Evolutionary conservation across 768 basidiomycete genomes (phyloP).

Genomic region (Boletus insuetus): DNA sequence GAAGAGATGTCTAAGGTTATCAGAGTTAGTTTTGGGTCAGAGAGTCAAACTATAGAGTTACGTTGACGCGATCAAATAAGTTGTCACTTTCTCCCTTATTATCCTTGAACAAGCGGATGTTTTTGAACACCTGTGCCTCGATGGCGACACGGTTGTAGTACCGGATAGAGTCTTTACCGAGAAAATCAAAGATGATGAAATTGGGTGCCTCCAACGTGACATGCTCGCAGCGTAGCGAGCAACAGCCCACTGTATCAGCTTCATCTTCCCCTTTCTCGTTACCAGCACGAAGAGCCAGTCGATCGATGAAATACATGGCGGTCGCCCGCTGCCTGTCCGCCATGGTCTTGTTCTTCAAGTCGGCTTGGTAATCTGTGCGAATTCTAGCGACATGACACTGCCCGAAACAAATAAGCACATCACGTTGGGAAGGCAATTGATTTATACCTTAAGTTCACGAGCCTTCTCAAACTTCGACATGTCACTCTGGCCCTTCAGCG

Average conservation of each 20-base stretch:
- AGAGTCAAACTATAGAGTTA: constrained; percentile 30
- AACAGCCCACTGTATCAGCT: constrained; percentile 98
- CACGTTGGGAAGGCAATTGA: background rate
- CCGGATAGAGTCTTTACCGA: constrained; percentile 98
- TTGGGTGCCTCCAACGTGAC: constrained; percentile 88
- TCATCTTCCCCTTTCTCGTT: constrained; percentile 99
- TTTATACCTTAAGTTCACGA: constrained; percentile 82
- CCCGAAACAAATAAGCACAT: constrained; percentile 3
- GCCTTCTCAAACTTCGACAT: constrained; percentile 98
- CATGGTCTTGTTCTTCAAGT: constrained; percentile 90
- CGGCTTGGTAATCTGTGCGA: constrained; percentile 80
- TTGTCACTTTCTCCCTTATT: constrained; percentile 86
- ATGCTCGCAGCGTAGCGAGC: constrained; percentile 95
- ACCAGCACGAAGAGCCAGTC: constrained; percentile 94
- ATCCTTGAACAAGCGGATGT: constrained; percentile 95
- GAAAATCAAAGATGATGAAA: constrained; percentile 91
- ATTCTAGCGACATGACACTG: constrained; percentile 91
- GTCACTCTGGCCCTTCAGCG: constrained; percentile 97
- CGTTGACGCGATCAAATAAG: constrained; percentile 92
- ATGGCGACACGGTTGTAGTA: constrained; percentile 92
- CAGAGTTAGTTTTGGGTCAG: constrained; percentile 16
- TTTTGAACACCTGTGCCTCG: constrained; percentile 94
- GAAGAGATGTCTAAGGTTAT: constrained; percentile 57
- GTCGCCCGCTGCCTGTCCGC: constrained; percentile 96
- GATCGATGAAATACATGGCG: constrained; percentile 98